Base-by-base conservation (phyloP, 257 asterid species). In the Nicotiana benthamiana region DNA sequence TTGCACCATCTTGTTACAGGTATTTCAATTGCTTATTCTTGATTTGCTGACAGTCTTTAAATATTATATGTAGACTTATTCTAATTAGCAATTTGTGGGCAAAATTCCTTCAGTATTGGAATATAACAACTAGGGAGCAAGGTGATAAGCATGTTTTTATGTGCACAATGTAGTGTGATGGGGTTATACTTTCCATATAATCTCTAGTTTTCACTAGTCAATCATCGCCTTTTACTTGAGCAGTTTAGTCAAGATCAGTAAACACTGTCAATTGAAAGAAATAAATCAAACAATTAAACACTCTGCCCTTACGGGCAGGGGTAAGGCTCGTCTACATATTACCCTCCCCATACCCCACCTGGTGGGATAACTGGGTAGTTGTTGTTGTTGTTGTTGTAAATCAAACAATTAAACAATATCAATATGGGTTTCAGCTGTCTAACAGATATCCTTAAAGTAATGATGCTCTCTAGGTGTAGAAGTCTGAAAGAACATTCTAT, bases 1-100 rank as follows among this genome's bases (percentile, higher is more conserved):
- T 95, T 79, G 99, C 99, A 75, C 97, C 99, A 85, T 95, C 99
- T 77, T 95, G 99, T 91, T 95, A 93, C 89, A 95, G 99, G 99
- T 95, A 86, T 83, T 51, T 66, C 32, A 30, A 65, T 75, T 85
- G 48, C 54, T 75, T 60, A 60, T 76, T 85, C 70, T 75, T 59
- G 60, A 22, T 72, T 72, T 72, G 7, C 40, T 46, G 78, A 72
- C 77, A 48, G 81, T 9, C 59, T 67, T 46, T 43, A 30, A 62
- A 68, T 22, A 60, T n/a, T 62, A 79, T 61, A 28, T 70, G 34
- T 28, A 43, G 20, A 70, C 57, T 12, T 70, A 20, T 40, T 66
- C 15, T 53, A n/a, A 40, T 66, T 66, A 18, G 17, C 36, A 18
- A 34, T 40, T 12, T 34, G 34, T 34, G 10, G 53, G 48, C 3